These are phyloP conservation scores for Picea abies DNA, from an alignment of 83 land plant species.

Conservation along the genomic window DNA sequence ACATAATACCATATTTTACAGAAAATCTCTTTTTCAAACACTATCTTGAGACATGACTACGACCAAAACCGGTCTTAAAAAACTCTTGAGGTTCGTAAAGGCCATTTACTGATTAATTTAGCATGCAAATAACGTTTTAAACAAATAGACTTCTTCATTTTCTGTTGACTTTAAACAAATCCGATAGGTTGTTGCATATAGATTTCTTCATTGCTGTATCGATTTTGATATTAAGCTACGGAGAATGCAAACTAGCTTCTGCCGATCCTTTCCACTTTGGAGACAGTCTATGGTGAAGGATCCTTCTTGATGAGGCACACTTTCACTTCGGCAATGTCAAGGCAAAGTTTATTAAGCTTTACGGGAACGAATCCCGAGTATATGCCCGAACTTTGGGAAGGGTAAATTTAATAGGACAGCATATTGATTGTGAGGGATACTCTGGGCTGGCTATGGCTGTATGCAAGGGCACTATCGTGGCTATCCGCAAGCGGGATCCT, in stretches of 20 bases:
- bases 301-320: constrained; percentile 67
- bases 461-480: constrained; percentile 92
- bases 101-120: too few relatives aligned
- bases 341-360: constrained; percentile 62
- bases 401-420: constrained; percentile 98
- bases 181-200: too few relatives aligned
- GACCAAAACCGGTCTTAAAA: too few relatives aligned
- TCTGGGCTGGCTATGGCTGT: constrained; percentile 99
- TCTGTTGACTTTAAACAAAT: too few relatives aligned
- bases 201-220: too few relatives aligned
- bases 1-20: too few relatives aligned
- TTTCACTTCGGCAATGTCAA: constrained; percentile 66
- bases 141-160: too few relatives aligned
- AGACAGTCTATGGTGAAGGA: constrained; percentile 28
- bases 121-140: too few relatives aligned
- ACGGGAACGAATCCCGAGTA: constrained; percentile 65
- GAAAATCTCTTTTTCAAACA: too few relatives aligned
- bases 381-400: constrained; percentile 95
- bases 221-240: constrained; percentile 18
- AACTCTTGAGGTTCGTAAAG: too few relatives aligned
- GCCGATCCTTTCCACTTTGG: constrained; percentile 47
- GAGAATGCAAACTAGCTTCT: constrained; percentile 68
- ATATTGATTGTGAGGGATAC: constrained; percentile 97
- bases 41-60: too few relatives aligned
- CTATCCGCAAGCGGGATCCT: constrained; percentile 55